Base-by-base conservation (phyloP, 352 stramenopile genomes). In the Phytophthora tubulina region DNA sequence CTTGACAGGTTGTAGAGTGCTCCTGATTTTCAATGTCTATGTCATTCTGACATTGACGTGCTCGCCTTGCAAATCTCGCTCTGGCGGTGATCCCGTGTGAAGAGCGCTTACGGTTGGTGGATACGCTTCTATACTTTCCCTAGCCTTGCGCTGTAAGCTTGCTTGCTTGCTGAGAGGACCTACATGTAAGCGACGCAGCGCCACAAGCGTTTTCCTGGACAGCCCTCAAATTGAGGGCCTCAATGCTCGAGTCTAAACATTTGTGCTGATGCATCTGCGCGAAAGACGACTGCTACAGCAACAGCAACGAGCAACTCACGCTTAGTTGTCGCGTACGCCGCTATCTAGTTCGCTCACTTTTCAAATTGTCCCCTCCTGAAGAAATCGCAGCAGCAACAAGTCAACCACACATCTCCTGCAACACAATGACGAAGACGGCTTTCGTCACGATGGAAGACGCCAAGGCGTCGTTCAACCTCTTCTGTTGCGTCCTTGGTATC, bases 401-500 rank as follows among this genome's bases (percentile, higher is more conserved):
- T 21, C 21, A 21, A 21, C 21, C 21, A 21, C 21, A 21, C 21
- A 21, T 21, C 21, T 21, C 21, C 21, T 21, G 21, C 21, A 21
- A 21, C 21, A 21, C 21, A 21, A 21, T 21, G 2, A 52, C 17
- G 7, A 2, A 33, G 9, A 57, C 39, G 45, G 15, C 36, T n/a
- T 56, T 67, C 46, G 30, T 68, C 31, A 68, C 49, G 17, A 68
- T 49, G 38, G 61, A 62, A 30, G 51, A 62, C 13, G 45, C 54
- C 17, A 71, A 66, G 30, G 39, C 54, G 2, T 58, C 54, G 6
- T 66, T 71, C 63, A 66, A 65, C 38, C 54, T 66, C 13, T 71
- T 71, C 44, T 71, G 63, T 30, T 60, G 45, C 38, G 63, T 71
- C n/a, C 17, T 71, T 5, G 54, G 63, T 31, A 71, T 71, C 17